Evolutionary conservation across 805 yeast genomes (phyloP), one percentile per base, ranked within the genome.

Genomic region (Helenozyma baotianmanensis): DNA sequence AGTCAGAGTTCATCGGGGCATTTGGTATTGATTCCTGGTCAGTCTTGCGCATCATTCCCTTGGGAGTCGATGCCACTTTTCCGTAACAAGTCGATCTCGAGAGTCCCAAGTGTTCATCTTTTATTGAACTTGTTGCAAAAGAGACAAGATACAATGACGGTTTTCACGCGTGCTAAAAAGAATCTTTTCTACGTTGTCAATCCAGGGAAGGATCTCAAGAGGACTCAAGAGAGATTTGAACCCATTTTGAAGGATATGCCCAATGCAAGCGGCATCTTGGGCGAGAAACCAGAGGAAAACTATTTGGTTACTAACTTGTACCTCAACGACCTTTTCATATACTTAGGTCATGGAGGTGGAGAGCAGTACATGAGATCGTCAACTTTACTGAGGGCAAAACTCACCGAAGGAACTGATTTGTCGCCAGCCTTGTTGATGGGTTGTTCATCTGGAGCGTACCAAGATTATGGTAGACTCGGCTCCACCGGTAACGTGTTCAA

Each of bases 311-410:
- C 56, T 0, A 65, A 68, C 12, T 50, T 89, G 7, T 38, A 47
- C 2, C 29, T 49, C 2, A 42, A 44, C 11, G 67, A 74, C 23
- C 43, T 84, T 7, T 82, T 82, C 45, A 63, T 90, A 0, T 92
- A 85, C 53, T 68, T 89, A 35, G 99, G 99, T 0, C 99, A 92
- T 58, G 97, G 97, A 0, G 92, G 96, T 4, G 96, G 97, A n/a
- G 90, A 86, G 41, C 88, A 83, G 40, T 87, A 78, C 50, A 62
- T 86, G 9, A 68, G 78, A 19, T 64, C 80, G 1, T 67, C 76
- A 4, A 58, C 72, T 1, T 57, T 88, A 26, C 47, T 51, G 33
- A 54, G 50, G 33, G 33, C 39, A 10, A 32, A 32, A 21, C 45
- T 53, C 21, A 33, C 44, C 6, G 42, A 51, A 6, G 32, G 36